Evolutionary conservation across 2,329 filamentous ascomycete species (phyloP), one percentile per base, ranked within the genome.

Genomic region (Curvularia verruculosa): DNA sequence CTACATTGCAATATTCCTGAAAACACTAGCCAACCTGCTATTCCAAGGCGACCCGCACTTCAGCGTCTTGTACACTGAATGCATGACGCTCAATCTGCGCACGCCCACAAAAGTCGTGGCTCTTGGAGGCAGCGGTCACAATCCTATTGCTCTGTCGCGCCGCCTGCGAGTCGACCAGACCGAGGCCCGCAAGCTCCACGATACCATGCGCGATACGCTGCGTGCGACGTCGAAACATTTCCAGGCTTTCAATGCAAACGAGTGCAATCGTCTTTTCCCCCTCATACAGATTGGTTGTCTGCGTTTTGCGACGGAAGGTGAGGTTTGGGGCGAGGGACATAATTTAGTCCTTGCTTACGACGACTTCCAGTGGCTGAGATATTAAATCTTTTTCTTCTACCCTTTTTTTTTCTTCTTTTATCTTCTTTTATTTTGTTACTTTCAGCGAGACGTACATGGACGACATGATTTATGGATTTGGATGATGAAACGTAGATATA

Each of bases 1-100:
- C 40, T 73, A 73, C 56, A 66, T 71, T 40, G 67, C 69, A 3
- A 71, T 72, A 19, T 57, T 73, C 10, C 59, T 73, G 19, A 71
- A 71, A 49, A 63, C 68, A 1, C 52, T 72, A 0, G 69, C 69
- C 5, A 68, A 65, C 18, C 58, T 73, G 1, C 60, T 71, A 8
- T 60, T 59, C 5, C 41, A 61, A 12, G 68, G 65, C 4, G 60
- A 70, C 21, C 41, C 63, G 1, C 45, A 49, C 15, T 70, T 69
- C 50, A 64, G 59, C 15, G 51, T 71, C 3, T 37, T 73, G 4
- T 72, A 70, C 18, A 68, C 62, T 1, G 70, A 73, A 47, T 54
- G 48, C 8, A 64, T 73, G 58, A 67, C 67, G 5, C 31, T 73
- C 3, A 73, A 73, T 45, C 50, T 72, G 29, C 68, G 67, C 24